These are phyloP conservation scores for Lentinula boryana DNA, from an alignment of 768 basidiomycete species.

Conservation along the genomic window DNA sequence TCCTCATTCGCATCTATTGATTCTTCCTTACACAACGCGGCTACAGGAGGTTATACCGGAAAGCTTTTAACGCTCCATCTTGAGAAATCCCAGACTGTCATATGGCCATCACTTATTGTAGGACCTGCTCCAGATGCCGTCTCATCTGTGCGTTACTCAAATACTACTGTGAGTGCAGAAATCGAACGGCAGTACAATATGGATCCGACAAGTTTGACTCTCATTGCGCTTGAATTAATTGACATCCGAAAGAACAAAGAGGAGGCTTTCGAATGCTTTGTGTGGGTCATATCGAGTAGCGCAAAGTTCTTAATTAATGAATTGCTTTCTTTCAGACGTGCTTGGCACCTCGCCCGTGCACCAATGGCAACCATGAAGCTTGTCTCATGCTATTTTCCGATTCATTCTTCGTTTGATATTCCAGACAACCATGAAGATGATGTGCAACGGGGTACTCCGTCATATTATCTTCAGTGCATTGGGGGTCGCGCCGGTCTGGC, in stretches of 20 bases:
- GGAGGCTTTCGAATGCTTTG: constrained; percentile 76
- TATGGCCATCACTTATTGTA: constrained; percentile 81
- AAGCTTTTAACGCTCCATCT: constrained; percentile 72
- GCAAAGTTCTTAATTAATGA: constrained; percentile 2
- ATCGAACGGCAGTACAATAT: constrained; percentile 72
- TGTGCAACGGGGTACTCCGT: constrained; percentile 42
- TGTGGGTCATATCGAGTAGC: constrained; percentile 39
- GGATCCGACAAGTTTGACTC: constrained; percentile 77
- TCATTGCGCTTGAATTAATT: constrained; percentile 63
- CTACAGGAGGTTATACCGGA: constrained; percentile 33
- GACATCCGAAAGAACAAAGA: constrained; percentile 74
- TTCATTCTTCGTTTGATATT: constrained; percentile 38
- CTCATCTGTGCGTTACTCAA: constrained; percentile 32
- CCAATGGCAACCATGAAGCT: constrained; percentile 77
- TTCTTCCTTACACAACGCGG: constrained; percentile 37
- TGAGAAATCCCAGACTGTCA: constrained; percentile 73
- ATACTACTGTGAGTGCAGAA: constrained; percentile 44
- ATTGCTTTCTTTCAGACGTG: constrained; percentile 43
- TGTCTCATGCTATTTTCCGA: constrained; percentile 60
- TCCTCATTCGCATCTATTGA: constrained; percentile 81
- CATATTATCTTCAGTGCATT: constrained; percentile 61
- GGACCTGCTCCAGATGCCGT: constrained; percentile 63
- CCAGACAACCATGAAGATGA: constrained; percentile 23
- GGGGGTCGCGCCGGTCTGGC: constrained; percentile 66
- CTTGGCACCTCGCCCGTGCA: constrained; percentile 73